These are phyloP conservation scores for Pseudoneurospora amorphoporcata DNA, from an alignment of 495 filamentous ascomycete genomes.

Conservation along the genomic window DNA sequence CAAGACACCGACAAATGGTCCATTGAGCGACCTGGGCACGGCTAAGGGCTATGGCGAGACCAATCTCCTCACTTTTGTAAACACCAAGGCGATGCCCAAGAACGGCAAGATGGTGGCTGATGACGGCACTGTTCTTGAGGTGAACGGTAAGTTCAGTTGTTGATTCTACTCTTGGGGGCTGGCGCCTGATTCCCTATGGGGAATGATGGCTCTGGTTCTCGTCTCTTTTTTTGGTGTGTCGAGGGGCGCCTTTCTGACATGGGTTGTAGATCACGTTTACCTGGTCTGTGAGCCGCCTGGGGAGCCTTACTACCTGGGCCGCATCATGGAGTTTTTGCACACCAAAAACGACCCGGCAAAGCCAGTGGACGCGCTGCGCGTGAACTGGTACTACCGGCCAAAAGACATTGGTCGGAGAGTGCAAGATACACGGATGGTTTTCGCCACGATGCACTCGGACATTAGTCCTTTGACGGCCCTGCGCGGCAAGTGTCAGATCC, in stretches of 20 bases:
- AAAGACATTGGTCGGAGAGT: conserved; percentile 89
- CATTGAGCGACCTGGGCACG: conserved; percentile 8
- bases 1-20: conserved; percentile 26
- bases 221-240: conserved; percentile 3
- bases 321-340: conserved; percentile 96
- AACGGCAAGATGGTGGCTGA: conserved; percentile 78
- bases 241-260: conserved; percentile 16
- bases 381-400: conserved; percentile 98
- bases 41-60: conserved; percentile 38
- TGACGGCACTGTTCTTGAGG: conserved; percentile 70
- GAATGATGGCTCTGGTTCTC: background rate
- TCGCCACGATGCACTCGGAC: conserved; percentile 97
- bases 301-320: conserved; percentile 93
- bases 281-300: conserved; percentile 95
- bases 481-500: conserved; percentile 84
- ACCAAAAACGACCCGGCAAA: conserved; percentile 58
- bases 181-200: background rate
- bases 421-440: conserved; percentile 78
- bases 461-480: conserved; percentile 84
- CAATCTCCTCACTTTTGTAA: conserved; percentile 84
- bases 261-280: conserved; percentile 79
- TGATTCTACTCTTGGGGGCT: background rate
- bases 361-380: conserved; percentile 74
- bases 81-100: conserved; percentile 53
- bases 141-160: conserved; percentile 64